phyloP scores from a whole-genome alignment of 2,329 filamentous ascomycete species.

The Neopestalotiopsis rosae region DNA sequence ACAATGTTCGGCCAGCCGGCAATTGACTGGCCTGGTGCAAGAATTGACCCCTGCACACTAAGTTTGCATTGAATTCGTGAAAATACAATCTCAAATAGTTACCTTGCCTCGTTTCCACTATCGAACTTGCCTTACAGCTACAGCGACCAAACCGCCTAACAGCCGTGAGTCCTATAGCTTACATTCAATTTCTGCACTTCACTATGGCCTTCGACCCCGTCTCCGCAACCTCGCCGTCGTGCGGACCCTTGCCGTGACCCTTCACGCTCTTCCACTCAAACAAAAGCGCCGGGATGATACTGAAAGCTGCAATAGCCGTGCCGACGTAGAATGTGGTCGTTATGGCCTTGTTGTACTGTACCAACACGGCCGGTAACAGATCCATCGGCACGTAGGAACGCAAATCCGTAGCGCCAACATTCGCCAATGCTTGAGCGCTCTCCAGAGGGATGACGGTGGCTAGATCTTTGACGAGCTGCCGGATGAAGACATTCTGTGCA shows the following conservation, averaged over 20 bases:
- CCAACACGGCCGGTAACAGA: conserved; percentile 27
- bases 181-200: too few relatives aligned
- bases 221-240: not conserved
- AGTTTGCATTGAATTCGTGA: too few relatives aligned
- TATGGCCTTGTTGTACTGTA: conserved; percentile 65
- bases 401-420: conserved; percentile 27
- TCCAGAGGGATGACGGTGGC: conserved; percentile 23
- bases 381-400: not conserved
- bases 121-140: too few relatives aligned
- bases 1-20: not conserved
- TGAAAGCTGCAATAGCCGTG: conserved; percentile 55
- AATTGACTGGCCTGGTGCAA: not conserved
- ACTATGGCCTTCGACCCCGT: not conserved
- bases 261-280: conserved; percentile 62
- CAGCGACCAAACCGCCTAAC: too few relatives aligned
- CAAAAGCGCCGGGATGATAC: conserved; percentile 55
- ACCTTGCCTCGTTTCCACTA: too few relatives aligned
- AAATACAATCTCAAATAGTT: too few relatives aligned
- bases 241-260: conserved; percentile 9
- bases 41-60: not conserved
- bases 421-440: not conserved
- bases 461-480: conserved; percentile 15
- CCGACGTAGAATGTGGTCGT: conserved; percentile 63
- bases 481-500: conserved; percentile 41
- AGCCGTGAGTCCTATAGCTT: too few relatives aligned